Percentiles rank a stretch among this genome's conserved stretches.
Conservation (phyloP, 208 protist genomes). For the Naegleria gruberi region DNA sequence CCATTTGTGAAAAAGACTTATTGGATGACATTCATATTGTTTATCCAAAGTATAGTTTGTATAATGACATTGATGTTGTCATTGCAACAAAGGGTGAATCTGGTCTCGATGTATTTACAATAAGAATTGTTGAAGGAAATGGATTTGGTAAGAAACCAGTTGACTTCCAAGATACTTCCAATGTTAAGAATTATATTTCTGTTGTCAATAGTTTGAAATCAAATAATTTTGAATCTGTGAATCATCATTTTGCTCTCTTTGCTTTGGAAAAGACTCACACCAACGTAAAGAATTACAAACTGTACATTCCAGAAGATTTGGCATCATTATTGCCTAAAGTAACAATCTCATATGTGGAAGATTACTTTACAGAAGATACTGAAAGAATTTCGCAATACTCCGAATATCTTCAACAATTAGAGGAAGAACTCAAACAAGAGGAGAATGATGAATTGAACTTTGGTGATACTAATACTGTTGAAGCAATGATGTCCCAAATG, state of each 20-base stretch:
- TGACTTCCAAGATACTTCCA: neutral
- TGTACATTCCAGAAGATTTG: neutral
- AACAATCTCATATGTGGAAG: neutral
- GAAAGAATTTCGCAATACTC: neutral
- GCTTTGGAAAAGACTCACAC: neutral
- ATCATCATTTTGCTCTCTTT: neutral
- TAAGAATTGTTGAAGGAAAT: neutral
- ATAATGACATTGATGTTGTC: neutral
- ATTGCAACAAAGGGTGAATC: neutral
- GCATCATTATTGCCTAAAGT: neutral
- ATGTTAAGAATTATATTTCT: neutral
- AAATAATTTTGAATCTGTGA: neutral
- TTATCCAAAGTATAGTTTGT: neutral
- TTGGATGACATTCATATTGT: neutral
- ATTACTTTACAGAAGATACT: neutral
- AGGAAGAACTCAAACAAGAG: neutral
- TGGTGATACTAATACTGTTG: neutral
- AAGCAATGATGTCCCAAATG: neutral
- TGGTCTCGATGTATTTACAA: neutral
- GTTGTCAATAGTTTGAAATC: neutral
- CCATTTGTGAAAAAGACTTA: neutral
- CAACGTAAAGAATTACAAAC: neutral
- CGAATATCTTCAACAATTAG: neutral
- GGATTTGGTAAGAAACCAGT: neutral
- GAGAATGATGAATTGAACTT: neutral